A percentile compares a stretch with the other conserved stretches of the same genome.
Conservation (phyloP, 2,329 filamentous ascomycete species). For the Gnomoniopsis smithogilvyi region DNA sequence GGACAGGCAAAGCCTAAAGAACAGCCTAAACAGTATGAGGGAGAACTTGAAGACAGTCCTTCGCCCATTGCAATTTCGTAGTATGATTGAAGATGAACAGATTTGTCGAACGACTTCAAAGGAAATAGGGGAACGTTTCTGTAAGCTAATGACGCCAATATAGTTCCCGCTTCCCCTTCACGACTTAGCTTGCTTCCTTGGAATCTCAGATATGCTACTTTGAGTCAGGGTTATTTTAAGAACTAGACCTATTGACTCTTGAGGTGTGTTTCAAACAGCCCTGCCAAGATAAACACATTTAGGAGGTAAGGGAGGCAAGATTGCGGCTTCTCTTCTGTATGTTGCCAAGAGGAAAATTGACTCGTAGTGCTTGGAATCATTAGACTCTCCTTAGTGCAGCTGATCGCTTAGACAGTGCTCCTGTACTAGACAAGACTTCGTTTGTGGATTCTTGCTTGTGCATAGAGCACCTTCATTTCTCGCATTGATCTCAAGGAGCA, state of each 20-base stretch:
- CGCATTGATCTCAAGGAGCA: too few relatives aligned
- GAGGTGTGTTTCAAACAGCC: neutral
- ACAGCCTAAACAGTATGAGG: neutral
- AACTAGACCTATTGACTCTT: neutral
- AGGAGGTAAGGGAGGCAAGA: neutral
- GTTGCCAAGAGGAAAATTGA: neutral
- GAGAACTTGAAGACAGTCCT: neutral
- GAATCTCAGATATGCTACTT: neutral
- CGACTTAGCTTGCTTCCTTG: too few relatives aligned
- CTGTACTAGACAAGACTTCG: neutral
- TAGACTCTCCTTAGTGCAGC: neutral
- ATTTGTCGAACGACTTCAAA: too few relatives aligned
- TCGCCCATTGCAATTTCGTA: neutral
- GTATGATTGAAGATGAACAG: neutral
- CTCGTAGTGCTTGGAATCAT: neutral
- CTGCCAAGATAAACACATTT: neutral
- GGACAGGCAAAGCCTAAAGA: neutral
- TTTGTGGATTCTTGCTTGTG: neutral
- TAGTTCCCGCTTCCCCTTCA: too few relatives aligned
- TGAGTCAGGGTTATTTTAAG: neutral
- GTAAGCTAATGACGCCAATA: too few relatives aligned
- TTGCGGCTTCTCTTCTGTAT: neutral
- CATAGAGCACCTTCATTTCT: neutral
- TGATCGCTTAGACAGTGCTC: neutral
- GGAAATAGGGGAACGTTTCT: too few relatives aligned